Percentiles rank a stretch among this genome's conserved stretches.
phyloP scores from a whole-genome alignment of 345 rosid genomes.

The Camelina laxa region DNA sequence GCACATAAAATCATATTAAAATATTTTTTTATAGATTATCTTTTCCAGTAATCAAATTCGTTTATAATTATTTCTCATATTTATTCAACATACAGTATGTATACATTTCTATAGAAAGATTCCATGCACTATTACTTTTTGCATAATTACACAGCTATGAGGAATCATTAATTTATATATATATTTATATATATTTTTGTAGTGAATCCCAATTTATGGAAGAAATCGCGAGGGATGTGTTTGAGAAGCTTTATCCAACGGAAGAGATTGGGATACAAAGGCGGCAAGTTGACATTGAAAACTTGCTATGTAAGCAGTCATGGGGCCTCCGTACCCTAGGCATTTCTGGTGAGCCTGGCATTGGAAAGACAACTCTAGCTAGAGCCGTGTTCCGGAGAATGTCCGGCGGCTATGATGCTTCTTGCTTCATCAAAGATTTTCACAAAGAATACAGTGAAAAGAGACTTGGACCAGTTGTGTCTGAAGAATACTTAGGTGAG shows the following conservation, averaged over 20 bases:
- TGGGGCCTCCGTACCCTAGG: not conserved
- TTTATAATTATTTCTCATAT: not conserved
- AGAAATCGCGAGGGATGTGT: not conserved
- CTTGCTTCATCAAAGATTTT: not conserved
- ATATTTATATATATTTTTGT: not conserved
- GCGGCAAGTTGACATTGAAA: not conserved
- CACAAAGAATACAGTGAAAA: not conserved
- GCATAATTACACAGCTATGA: not conserved
- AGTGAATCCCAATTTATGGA: not conserved
- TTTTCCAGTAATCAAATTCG: no score
- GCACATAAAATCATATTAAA: no score
- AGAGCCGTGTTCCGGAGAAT: not conserved
- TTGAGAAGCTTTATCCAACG: constrained; percentile 1
- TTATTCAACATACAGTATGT: not conserved
- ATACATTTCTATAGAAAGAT: not conserved
- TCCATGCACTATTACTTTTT: not conserved
- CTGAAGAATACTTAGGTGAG: not conserved
- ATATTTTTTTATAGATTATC: no score
- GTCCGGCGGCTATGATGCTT: not conserved
- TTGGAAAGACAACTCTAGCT: constrained; percentile 3
- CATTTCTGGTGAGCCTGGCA: not conserved
- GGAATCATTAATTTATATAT: no score
- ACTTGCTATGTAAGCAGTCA: not conserved
- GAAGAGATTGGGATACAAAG: not conserved
- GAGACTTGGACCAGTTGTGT: not conserved